Conservation (phyloP, 345 rosid genomes). For the Erodium maritimum region DNA sequence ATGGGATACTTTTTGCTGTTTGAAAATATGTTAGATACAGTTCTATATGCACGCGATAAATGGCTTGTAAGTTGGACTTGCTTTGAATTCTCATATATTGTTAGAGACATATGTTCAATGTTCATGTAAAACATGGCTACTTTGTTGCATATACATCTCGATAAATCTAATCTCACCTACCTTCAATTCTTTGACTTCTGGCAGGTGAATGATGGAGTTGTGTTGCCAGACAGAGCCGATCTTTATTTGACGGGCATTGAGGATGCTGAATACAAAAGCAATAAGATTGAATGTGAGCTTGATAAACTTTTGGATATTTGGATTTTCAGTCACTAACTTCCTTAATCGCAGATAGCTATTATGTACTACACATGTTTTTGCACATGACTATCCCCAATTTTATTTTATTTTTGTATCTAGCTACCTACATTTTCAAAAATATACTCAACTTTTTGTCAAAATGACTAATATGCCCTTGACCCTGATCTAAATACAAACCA, state of each 20-base stretch:
- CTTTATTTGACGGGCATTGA: slow-evolving; percentile 84
- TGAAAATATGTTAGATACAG: slow-evolving; percentile 90
- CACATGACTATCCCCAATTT: no score
- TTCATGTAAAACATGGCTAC: no score
- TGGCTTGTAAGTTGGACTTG: slow-evolving; percentile 72
- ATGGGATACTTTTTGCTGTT: slow-evolving; percentile 96
- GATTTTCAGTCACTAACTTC: background rate
- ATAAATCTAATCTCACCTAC: no score
- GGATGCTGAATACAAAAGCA: slow-evolving; percentile 93
- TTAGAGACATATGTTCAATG: no score
- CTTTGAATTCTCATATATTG: background rate
- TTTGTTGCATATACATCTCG: no score
- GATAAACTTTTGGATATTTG: background rate
- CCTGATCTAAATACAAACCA: no score
- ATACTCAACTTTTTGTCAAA: no score
- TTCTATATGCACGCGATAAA: slow-evolving; percentile 86
- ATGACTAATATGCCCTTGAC: no score
- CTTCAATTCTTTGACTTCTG: background rate
- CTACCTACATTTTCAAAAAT: no score
- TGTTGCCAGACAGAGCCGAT: slow-evolving; percentile 89
- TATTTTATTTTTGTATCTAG: no score
- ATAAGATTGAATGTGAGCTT: slow-evolving; percentile 83
- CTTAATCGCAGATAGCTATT: no score
- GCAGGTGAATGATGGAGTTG: slow-evolving; percentile 69
- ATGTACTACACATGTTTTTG: no score